Base-by-base conservation (phyloP, 31 red algal genomes). In the Asparagopsis taxiformis region DNA sequence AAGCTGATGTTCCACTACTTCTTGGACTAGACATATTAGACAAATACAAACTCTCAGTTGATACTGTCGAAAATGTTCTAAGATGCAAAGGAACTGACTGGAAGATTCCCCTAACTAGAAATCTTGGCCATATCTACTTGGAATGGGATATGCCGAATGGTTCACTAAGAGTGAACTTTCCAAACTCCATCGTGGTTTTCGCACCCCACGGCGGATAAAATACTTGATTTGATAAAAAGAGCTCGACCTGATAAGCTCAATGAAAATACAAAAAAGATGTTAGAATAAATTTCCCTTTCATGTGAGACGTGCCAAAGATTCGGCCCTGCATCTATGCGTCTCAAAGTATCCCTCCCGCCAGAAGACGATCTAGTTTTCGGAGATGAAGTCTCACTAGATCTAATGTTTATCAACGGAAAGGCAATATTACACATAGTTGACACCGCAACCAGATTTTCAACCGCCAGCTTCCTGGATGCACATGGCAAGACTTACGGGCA, bases 311-410 rank as follows among this genome's bases (percentile, higher is more conserved):
- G 13, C 30, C 68, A 72, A 36, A 0, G 33, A 20, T 22, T 55
- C 6, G 44, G 44, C 25, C 1, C 50, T 55, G 55, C 33, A 55
- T 48, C 68, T 17, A 24, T 33, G 15, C 43, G 41, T 1, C 55
- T 72, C 23, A 56, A 72, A 29, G 68, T 19, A 26, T 44, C 50
- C 26, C 15, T 0, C 3, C 51, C 68, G 28, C 22, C 68, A 19
- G 68, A 31, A 72, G 49, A 56, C 23, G 41, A 72, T 23, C 13
- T 56, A 13, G 41, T 54, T 54, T 72, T 72, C 33, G 68, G n/a
- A 19, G 0, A 72, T 11, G 51, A 72, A 55, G 13, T 72, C 13
- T 56, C 50, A 7, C 33, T 72, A 0, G 46, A 72, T 53, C 4
- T 55, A 17, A 43, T 67, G 32, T 72, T 51, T 17, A 17, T 72